phyloP scores from a whole-genome alignment of 768 basidiomycete genomes.

The Mycena sanguinolenta region DNA sequence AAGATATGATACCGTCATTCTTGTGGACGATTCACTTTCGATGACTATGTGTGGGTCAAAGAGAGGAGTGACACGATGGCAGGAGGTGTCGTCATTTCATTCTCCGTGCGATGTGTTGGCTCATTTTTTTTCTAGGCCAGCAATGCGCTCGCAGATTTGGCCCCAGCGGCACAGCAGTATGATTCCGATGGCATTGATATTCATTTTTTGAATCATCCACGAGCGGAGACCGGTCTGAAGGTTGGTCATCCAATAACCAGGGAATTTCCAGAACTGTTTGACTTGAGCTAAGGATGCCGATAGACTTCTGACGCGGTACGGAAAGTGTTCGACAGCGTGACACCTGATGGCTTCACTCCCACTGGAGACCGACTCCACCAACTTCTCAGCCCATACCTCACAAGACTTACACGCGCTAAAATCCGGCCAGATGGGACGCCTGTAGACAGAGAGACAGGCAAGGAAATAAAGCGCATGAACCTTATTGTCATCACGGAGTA shows the following conservation, averaged over 20 bases:
- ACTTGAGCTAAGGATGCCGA: not conserved
- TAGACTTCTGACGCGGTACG: constrained; percentile 55
- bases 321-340: constrained; percentile 57
- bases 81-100: constrained; percentile 51
- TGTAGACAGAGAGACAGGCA: constrained; percentile 34
- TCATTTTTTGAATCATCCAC: constrained; percentile 65
- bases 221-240: constrained; percentile 52
- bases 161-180: constrained; percentile 60
- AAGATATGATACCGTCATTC: constrained; percentile 67
- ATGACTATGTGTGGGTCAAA: constrained; percentile 52
- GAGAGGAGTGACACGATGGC: constrained; percentile 56
- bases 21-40: constrained; percentile 73
- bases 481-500: constrained; percentile 74
- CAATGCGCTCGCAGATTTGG: constrained; percentile 62
- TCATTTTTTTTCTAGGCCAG: constrained; percentile 49
- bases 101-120: not conserved
- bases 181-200: constrained; percentile 74
- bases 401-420: constrained; percentile 44
- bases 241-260: constrained; percentile 45
- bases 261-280: not conserved
- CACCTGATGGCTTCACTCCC: constrained; percentile 59
- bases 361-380: constrained; percentile 53
- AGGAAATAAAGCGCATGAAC: constrained; percentile 67
- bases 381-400: constrained; percentile 45
- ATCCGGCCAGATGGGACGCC: constrained; percentile 35